Percentiles rank a stretch among this genome's conserved stretches.
Conservation (phyloP, 208 protist genomes). For the Acanthamoeba quina region DNA sequence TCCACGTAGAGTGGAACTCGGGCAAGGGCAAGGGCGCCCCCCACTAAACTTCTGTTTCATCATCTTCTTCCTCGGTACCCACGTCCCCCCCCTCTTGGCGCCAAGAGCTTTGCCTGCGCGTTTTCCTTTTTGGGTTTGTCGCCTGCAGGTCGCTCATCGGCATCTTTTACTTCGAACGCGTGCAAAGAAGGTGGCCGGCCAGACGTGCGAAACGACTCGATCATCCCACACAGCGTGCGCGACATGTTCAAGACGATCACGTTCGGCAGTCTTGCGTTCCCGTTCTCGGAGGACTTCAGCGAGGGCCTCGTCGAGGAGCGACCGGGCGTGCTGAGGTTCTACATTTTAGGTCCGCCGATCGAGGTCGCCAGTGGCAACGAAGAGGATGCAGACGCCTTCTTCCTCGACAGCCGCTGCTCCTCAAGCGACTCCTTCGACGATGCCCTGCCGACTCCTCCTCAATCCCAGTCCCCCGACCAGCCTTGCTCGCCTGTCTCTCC, state of each 20-base stretch:
- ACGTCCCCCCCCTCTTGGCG: too few relatives aligned
- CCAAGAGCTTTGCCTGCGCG: too few relatives aligned
- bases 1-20: neutral
- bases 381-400: neutral
- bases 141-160: neutral
- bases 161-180: too few relatives aligned
- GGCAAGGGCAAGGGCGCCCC: too few relatives aligned
- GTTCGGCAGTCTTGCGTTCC: conserved; percentile 32
- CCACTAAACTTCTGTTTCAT: neutral
- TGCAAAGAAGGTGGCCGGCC: neutral
- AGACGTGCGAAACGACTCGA: too few relatives aligned
- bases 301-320: conserved; percentile 18
- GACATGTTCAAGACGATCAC: conserved; percentile 19
- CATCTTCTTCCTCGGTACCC: neutral
- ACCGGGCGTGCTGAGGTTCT: conserved; percentile 6
- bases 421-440: too few relatives aligned
- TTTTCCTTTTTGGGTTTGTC: neutral
- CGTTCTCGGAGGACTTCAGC: conserved; percentile 18
- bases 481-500: too few relatives aligned
- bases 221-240: too few relatives aligned
- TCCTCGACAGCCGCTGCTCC: neutral
- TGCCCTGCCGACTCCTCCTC: too few relatives aligned
- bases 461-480: too few relatives aligned
- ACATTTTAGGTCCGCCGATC: neutral
- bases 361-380: neutral